Evolutionary conservation across 768 basidiomycete species (phyloP).

Genomic region (Scleroderma citrinum): DNA sequence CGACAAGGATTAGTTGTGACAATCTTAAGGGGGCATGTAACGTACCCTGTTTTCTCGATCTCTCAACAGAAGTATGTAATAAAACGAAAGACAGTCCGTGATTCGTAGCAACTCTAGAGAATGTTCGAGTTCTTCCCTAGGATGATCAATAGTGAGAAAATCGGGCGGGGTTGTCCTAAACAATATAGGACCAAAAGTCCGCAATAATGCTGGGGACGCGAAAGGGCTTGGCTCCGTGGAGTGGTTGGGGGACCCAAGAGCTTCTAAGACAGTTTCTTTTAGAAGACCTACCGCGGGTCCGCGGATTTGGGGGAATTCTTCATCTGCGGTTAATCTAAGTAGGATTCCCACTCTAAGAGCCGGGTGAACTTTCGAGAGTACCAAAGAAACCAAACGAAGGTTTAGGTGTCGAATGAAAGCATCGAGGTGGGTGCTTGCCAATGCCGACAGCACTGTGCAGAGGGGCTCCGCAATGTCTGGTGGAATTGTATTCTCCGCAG

Average conservation of each 20-base stretch:
- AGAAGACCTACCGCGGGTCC: slow-evolving; percentile 63
- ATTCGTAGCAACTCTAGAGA: slow-evolving; percentile 57
- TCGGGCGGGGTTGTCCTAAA: slow-evolving; percentile 53
- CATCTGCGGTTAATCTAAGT: slow-evolving; percentile 43
- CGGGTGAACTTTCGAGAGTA: slow-evolving; percentile 45
- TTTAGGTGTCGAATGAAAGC: slow-evolving; percentile 50
- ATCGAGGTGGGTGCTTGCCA: slow-evolving; percentile 61
- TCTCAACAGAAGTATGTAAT: slow-evolving; percentile 56
- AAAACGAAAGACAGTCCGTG: slow-evolving; percentile 60
- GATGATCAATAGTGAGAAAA: slow-evolving; percentile 34
- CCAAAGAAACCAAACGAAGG: slow-evolving; percentile 52
- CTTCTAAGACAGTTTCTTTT: slow-evolving; percentile 60
- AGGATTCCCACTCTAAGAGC: slow-evolving; percentile 49
- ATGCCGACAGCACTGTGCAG: slow-evolving; percentile 41
- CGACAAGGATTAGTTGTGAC: slow-evolving; percentile 1
- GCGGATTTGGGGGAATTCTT: slow-evolving; percentile 58
- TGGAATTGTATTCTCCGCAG: slow-evolving; percentile 21
- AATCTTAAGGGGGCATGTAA: not conserved
- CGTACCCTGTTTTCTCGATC: slow-evolving; percentile 54
- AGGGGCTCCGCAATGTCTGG: slow-evolving; percentile 46
- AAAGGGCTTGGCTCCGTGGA: slow-evolving; percentile 36
- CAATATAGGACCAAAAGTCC: slow-evolving; percentile 52
- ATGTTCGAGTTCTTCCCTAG: slow-evolving; percentile 43
- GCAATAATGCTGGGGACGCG: slow-evolving; percentile 48
- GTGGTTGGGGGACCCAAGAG: slow-evolving; percentile 27